Percentiles rank a stretch among this genome's conserved stretches.
Evolutionary conservation across 345 rosid species (phyloP).

Genomic region (Salix viminalis): DNA sequence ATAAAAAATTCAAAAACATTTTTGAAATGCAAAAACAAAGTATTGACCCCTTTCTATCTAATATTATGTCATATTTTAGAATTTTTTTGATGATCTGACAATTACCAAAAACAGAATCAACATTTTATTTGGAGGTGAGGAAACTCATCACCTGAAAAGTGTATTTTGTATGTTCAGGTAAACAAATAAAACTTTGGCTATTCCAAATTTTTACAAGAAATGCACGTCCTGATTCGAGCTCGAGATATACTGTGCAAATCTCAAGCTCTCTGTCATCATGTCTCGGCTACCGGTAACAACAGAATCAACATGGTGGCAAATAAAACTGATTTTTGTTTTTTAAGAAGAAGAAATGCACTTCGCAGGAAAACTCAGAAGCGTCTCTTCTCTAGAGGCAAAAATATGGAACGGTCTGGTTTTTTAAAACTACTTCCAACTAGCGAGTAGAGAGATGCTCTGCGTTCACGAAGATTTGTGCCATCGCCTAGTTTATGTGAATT

Average conservation of each 20-base stretch:
- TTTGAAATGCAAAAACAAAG: too few relatives aligned
- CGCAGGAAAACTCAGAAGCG: too few relatives aligned
- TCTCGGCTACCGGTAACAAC: background rate
- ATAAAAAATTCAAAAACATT: too few relatives aligned
- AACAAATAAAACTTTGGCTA: too few relatives aligned
- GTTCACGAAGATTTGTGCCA: background rate
- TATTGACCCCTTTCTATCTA: background rate
- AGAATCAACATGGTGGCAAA: background rate
- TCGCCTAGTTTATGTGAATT: background rate
- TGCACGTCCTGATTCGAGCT: too few relatives aligned
- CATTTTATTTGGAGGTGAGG: too few relatives aligned
- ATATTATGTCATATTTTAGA: background rate
- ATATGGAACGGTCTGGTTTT: background rate
- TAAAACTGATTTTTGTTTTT: too few relatives aligned
- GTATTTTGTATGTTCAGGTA: too few relatives aligned
- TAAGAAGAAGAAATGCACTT: background rate
- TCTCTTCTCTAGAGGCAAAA: background rate
- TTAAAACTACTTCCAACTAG: background rate
- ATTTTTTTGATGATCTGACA: background rate
- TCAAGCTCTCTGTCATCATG: fast-evolving
- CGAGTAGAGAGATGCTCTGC: background rate
- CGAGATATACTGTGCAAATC: too few relatives aligned
- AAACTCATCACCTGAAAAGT: too few relatives aligned
- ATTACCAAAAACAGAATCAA: background rate
- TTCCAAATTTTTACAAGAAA: too few relatives aligned